A percentile compares a stretch with the other conserved stretches of the same genome.
Evolutionary conservation across 2,329 filamentous ascomycete species (phyloP).

Genomic region (Pseudogymnoascus sp.): DNA sequence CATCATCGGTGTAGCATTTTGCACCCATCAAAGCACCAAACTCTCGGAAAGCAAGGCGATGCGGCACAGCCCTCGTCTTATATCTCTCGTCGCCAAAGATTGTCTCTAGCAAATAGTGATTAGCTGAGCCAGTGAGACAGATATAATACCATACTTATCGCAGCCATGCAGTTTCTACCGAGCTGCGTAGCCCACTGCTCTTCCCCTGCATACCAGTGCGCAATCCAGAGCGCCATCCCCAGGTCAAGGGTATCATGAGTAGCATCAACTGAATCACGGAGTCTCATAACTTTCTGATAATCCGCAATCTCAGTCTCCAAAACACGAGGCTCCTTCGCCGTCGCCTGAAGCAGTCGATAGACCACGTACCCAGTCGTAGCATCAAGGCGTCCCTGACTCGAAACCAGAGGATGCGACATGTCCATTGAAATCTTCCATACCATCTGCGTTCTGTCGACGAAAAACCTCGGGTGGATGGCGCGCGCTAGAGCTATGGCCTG

Average conservation of each 20-base stretch:
- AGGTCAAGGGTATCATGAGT: conserved; percentile 47
- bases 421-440: conserved; percentile 51
- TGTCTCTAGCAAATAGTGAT: neutral
- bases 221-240: conserved; percentile 52
- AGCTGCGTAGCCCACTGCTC: conserved; percentile 42
- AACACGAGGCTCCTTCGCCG: conserved; percentile 30
- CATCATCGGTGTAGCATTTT: neutral
- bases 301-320: conserved; percentile 44
- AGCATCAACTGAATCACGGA: conserved; percentile 36
- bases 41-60: conserved; percentile 11
- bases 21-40: conserved; percentile 10
- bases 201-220: conserved; percentile 40
- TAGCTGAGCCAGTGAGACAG: conserved; percentile 11
- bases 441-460: conserved; percentile 32
- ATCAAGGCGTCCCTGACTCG: conserved; percentile 47
- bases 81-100: neutral
- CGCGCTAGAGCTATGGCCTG: conserved; percentile 45
- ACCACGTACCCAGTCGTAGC: conserved; percentile 47
- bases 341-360: conserved; percentile 40
- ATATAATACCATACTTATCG: neutral
- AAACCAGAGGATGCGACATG: conserved; percentile 39
- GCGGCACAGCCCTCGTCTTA: neutral
- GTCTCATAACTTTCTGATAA: conserved; percentile 41
- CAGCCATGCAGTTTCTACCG: neutral
- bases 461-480: conserved; percentile 46